phyloP scores from a whole-genome alignment of 345 rosid genomes.

The Eucalyptus curtisii region DNA sequence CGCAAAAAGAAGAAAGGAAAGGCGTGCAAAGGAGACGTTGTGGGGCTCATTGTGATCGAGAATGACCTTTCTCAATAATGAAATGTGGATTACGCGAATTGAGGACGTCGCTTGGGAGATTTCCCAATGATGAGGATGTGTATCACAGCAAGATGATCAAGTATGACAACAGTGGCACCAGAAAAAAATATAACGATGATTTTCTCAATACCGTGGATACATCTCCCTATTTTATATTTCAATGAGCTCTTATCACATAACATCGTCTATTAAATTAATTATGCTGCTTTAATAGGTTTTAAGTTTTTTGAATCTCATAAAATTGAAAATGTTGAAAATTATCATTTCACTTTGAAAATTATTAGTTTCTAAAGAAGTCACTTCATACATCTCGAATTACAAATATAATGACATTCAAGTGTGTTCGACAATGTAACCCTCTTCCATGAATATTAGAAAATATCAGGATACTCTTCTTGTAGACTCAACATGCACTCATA shows the following conservation, averaged over 20 bases:
- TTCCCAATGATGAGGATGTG: too few species aligned
- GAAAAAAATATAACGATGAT: too few species aligned
- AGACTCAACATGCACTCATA: background rate
- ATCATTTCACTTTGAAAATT: background rate
- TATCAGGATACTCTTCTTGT: fast-evolving
- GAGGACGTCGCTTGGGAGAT: too few species aligned
- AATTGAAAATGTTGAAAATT: background rate
- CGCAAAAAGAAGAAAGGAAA: too few species aligned
- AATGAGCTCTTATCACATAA: background rate
- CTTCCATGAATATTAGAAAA: background rate
- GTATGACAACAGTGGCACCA: too few species aligned
- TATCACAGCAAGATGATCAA: too few species aligned
- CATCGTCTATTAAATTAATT: background rate
- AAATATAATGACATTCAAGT: background rate
- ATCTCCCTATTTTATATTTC: too few species aligned
- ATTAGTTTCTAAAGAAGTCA: background rate
- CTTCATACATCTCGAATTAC: fast-evolving
- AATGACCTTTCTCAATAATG: background rate
- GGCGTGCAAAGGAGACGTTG: background rate
- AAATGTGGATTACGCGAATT: too few species aligned
- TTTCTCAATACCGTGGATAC: background rate
- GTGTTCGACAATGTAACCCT: background rate
- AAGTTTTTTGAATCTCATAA: background rate
- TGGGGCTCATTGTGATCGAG: background rate
- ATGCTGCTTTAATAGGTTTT: background rate